Base-by-base conservation (phyloP, 768 basidiomycete genomes). In the Russula ochroleuca region DNA sequence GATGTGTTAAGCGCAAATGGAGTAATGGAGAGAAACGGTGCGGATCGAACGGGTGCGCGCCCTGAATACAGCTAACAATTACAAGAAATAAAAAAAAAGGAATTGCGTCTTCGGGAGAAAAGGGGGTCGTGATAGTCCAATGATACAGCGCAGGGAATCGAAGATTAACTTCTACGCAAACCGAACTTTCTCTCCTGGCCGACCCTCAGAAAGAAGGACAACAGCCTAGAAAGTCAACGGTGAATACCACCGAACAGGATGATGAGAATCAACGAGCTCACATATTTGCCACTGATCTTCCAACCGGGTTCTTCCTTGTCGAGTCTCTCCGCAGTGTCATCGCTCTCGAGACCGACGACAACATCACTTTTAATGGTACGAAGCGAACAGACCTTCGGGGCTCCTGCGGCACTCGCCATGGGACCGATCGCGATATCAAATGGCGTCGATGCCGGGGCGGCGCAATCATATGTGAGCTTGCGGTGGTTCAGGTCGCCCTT, bases 231-330 rank as follows among this genome's bases (percentile, higher is more conserved):
- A 50, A 43, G 14, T 28, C 14, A 64, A 3, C 7, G 61, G 52
- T 60, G 50, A 59, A 56, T 57, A 55, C 37, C 7, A 25, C 21
- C 21, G 45, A 52, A 38, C 45, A 19, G 11, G 31, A 25, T 35
- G 17, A 48, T 48, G n/a, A 38, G 57, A 57, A 17, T 50, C 49
- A 49, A 33, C 49, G 13, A 28, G 81, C 91, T 77, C 73, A 94
- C 93, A 71, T 94, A 95, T 92, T 95, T 94, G 52, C 94, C 94
- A 55, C 90, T 92, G 71, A 97, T 96, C 79, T 94, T 95, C 95
- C 95, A 98, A 55, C 95, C 95, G 19, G 89, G 85, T 71, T 97
- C 93, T 31, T 82, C 80, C 70, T 88, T 79, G 73, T 96, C 92
- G n/a, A 97, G 78, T 61, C 79, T 81, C 73, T 92, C 88, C 2